phyloP scores from a whole-genome alignment of 208 protist genomes.

The Leishmania arabica region DNA sequence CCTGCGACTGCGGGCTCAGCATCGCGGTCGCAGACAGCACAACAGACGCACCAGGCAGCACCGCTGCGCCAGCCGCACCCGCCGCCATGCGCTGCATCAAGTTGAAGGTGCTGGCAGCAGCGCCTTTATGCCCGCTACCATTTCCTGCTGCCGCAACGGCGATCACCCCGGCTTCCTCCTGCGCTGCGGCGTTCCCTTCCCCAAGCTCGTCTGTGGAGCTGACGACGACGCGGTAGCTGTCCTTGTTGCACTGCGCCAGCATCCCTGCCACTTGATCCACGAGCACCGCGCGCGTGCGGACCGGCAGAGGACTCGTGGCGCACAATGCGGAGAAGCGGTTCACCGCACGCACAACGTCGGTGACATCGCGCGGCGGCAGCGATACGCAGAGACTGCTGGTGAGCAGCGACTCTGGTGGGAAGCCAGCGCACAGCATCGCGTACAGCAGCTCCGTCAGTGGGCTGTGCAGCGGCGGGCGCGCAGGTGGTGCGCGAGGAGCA shows the following conservation, averaged over 20 bases:
- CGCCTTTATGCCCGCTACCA: not conserved
- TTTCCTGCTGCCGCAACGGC: not conserved
- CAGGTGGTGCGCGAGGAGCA: slow-evolving; percentile 1
- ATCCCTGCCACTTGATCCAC: slow-evolving; percentile 22
- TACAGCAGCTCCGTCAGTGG: slow-evolving; percentile 40
- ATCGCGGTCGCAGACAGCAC: slow-evolving; percentile 1
- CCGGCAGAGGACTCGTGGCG: slow-evolving; percentile 42
- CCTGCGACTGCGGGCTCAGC: slow-evolving; percentile 5
- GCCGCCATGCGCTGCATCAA: not conserved
- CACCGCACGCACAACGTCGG: slow-evolving; percentile 43
- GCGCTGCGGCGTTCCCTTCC: not conserved
- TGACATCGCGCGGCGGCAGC: slow-evolving; percentile 42
- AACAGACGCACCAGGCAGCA: not conserved
- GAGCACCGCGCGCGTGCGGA: slow-evolving; percentile 36
- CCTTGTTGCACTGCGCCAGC: slow-evolving; percentile 15
- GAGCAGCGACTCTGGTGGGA: slow-evolving; percentile 49
- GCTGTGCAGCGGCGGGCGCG: slow-evolving; percentile 36
- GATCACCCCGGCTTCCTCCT: not conserved
- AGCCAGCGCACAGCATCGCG: slow-evolving; percentile 65
- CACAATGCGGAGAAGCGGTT: slow-evolving; percentile 51
- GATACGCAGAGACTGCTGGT: slow-evolving; percentile 62
- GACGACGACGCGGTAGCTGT: slow-evolving; percentile 16
- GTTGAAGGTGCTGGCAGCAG: not conserved
- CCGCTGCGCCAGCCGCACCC: not conserved
- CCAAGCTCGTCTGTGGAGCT: slow-evolving; percentile 12